These are phyloP conservation scores for Daldinia childiae DNA, from an alignment of 495 filamentous ascomycete genomes.

Conservation along the genomic window DNA sequence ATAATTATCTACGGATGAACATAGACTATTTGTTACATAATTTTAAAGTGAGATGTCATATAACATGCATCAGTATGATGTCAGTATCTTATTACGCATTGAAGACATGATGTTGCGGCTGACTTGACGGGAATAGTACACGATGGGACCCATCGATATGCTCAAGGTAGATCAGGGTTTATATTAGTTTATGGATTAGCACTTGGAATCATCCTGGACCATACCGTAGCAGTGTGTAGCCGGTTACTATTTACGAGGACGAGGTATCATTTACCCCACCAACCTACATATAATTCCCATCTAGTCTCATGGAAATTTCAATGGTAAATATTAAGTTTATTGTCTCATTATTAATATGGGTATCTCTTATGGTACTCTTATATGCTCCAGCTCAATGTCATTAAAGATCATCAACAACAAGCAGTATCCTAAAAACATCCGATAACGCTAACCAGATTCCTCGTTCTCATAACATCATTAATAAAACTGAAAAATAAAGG, in stretches of 20 bases:
- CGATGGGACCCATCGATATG: not conserved
- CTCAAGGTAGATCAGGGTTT: conserved; percentile 14
- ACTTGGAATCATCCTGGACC: not conserved
- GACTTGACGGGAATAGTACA: not conserved
- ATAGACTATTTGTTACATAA: not conserved
- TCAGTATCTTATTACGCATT: not conserved
- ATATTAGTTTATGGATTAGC: not conserved
- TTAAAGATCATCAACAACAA: not conserved
- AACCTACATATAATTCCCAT: too few relatives aligned
- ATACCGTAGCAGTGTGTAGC: not conserved
- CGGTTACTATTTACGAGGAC: not conserved
- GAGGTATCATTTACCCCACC: not conserved
- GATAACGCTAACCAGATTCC: not conserved
- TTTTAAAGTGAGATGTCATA: conserved; percentile 6
- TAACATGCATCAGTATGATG: conserved; percentile 24
- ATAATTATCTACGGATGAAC: not conserved
- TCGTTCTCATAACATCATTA: not conserved
- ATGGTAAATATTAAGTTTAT: not conserved
- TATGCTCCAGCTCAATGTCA: not conserved
- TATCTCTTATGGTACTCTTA: conserved; percentile 11
- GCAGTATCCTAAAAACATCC: conserved; percentile 1
- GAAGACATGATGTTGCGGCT: not conserved
- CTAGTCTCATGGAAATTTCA: not conserved
- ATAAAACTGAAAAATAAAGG: not conserved
- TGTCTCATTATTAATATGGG: conserved; percentile 14